phyloP scores from a whole-genome alignment of 164 flowering plant species.

The Magnolia kwangsiensis region DNA sequence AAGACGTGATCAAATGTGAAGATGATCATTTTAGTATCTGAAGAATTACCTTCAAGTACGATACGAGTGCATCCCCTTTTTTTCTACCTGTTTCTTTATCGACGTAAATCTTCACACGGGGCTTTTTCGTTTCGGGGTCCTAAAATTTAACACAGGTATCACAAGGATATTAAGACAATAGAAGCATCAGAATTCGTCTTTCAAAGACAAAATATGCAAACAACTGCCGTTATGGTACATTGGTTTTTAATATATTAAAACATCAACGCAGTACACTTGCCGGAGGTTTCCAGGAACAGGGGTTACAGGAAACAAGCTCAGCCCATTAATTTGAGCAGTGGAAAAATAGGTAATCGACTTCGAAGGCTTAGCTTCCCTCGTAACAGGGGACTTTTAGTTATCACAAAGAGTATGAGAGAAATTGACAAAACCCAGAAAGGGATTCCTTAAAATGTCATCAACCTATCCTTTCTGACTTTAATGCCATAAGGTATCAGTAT shows the following conservation, averaged over 20 bases:
- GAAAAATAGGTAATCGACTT: background rate
- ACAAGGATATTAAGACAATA: slow-evolving; percentile 8
- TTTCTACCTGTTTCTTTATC: slow-evolving; percentile 84
- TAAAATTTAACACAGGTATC: slow-evolving; percentile 20
- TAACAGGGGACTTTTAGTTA: too few relatives aligned
- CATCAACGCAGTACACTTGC: background rate
- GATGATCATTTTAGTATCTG: background rate
- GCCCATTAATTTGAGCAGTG: background rate
- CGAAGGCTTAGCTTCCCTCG: too few relatives aligned
- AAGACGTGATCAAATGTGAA: background rate
- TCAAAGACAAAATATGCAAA: background rate
- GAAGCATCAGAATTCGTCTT: background rate
- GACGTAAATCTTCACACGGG: slow-evolving; percentile 86
- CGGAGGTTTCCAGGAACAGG: background rate
- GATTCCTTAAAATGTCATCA: too few relatives aligned
- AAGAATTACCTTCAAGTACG: slow-evolving; percentile 75
- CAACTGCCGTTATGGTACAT: background rate
- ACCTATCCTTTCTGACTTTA: too few relatives aligned
- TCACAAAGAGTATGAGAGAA: too few relatives aligned
- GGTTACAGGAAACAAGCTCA: too few relatives aligned
- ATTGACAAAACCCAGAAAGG: too few relatives aligned
- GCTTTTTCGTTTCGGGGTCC: slow-evolving; percentile 94
- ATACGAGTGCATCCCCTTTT: slow-evolving; percentile 92
- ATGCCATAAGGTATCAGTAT: too few relatives aligned
- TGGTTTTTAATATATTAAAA: background rate